Evolutionary conservation across 2,329 filamentous ascomycete genomes (phyloP).

Genomic region (Hirsutella thompsonii): DNA sequence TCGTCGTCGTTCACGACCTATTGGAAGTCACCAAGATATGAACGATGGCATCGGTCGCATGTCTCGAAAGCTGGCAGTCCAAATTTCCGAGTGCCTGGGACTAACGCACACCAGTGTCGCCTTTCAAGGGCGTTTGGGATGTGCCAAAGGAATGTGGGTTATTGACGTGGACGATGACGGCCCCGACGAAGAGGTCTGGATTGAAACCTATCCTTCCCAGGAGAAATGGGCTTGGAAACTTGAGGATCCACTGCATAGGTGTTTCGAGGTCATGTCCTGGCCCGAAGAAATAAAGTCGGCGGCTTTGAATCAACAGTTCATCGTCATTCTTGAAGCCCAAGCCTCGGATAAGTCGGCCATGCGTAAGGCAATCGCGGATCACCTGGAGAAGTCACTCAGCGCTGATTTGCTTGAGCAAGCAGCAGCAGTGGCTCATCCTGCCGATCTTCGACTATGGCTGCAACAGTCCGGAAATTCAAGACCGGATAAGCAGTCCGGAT

Average conservation of each 20-base stretch:
- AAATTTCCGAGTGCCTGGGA: conserved; percentile 36
- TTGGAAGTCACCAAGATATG: conserved; percentile 34
- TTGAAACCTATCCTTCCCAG: conserved; percentile 54
- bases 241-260: conserved; percentile 36
- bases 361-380: conserved; percentile 30
- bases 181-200: conserved; percentile 40
- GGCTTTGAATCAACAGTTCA: conserved; percentile 52
- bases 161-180: conserved; percentile 35
- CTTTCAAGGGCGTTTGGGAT: conserved; percentile 58
- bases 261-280: conserved; percentile 48
- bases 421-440: conserved; percentile 34
- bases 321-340: conserved; percentile 53
- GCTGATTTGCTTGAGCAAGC: conserved; percentile 39
- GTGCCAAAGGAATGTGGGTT: conserved; percentile 67
- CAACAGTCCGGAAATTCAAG: too few relatives aligned
- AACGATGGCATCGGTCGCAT: conserved; percentile 56
- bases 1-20: conserved; percentile 18
- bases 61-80: conserved; percentile 43
- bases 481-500: too few relatives aligned
- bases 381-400: conserved; percentile 36
- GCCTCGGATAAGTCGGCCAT: conserved; percentile 32
- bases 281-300: conserved; percentile 26
- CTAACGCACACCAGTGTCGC: conserved; percentile 44
- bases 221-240: conserved; percentile 50
- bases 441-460: conserved; percentile 41